Conservation (phyloP, 495 filamentous ascomycete species). For the Parmelia sp. region DNA sequence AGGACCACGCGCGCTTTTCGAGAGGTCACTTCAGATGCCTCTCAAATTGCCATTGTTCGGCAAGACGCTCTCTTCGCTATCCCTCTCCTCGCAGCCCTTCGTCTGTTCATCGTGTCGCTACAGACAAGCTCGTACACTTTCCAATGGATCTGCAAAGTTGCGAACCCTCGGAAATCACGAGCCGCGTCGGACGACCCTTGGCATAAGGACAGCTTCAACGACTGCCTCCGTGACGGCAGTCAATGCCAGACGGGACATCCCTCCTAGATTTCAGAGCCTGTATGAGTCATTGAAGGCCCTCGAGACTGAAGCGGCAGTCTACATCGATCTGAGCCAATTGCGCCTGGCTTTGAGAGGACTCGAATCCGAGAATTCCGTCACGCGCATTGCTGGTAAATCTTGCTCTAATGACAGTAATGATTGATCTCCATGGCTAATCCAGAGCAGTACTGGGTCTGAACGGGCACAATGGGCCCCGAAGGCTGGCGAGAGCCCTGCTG, state of each 20-base stretch:
- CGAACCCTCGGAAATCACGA: neutral
- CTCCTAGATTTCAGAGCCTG: constrained; percentile 41
- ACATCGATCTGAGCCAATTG: constrained; percentile 68
- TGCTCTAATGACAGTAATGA: neutral
- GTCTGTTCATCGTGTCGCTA: constrained; percentile 5
- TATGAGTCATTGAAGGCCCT: constrained; percentile 56
- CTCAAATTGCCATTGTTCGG: neutral
- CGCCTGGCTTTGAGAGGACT: constrained; percentile 75
- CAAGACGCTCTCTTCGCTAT: neutral
- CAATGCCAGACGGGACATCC: constrained; percentile 25
- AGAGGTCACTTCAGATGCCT: constrained; percentile 9
- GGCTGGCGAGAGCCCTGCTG: constrained; percentile 63
- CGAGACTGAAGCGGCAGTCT: constrained; percentile 53
- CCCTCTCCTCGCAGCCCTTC: neutral
- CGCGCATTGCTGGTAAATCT: constrained; percentile 58
- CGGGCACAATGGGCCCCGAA: constrained; percentile 43
- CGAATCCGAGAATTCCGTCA: constrained; percentile 55
- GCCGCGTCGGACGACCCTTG: neutral
- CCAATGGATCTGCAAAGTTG: neutral
- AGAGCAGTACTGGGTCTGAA: constrained; percentile 48
- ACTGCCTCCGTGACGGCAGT: constrained; percentile 28
- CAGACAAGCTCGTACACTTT: neutral
- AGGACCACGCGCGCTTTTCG: neutral
- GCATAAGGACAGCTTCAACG: constrained; percentile 23
- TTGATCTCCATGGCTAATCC: neutral